phyloP scores from a whole-genome alignment of 306 rosid species.

The Parietaria judaica region DNA sequence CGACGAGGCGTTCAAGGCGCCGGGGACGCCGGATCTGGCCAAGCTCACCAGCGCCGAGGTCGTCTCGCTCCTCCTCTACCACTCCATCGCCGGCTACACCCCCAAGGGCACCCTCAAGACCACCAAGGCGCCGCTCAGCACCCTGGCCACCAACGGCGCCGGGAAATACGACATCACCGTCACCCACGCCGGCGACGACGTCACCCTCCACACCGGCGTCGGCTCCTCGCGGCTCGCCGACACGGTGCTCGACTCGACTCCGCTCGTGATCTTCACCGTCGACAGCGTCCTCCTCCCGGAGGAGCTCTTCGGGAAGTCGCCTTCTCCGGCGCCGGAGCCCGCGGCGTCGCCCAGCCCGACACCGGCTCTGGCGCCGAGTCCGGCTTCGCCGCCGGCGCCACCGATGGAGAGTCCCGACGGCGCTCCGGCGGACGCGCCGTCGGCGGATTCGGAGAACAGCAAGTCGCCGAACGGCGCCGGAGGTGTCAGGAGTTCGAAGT shows the following conservation, averaged over 20 bases:
- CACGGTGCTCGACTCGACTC: constrained; percentile 66
- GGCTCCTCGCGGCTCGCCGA: constrained; percentile 63
- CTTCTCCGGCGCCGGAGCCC: constrained; percentile 58
- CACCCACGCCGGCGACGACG: constrained; percentile 49
- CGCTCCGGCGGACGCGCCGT: constrained; percentile 50
- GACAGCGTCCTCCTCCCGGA: constrained; percentile 63
- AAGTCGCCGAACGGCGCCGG: constrained; percentile 25
- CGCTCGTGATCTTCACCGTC: constrained; percentile 53
- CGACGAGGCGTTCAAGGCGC: constrained; percentile 82
- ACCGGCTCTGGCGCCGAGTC: constrained; percentile 36
- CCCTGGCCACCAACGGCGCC: constrained; percentile 70
- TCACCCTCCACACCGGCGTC: constrained; percentile 81
- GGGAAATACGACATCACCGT: constrained; percentile 54
- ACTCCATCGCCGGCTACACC: constrained; percentile 49
- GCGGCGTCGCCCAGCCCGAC: constrained; percentile 40
- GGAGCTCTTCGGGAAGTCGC: constrained; percentile 60
- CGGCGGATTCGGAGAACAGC: constrained; percentile 37
- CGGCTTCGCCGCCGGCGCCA: constrained; percentile 74
- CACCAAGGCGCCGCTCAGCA: constrained; percentile 39
- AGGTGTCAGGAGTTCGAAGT: constrained; percentile 28
- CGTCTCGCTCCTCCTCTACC: constrained; percentile 65
- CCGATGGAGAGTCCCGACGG: constrained; percentile 34
- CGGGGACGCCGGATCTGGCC: constrained; percentile 64
- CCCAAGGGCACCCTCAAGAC: constrained; percentile 70
- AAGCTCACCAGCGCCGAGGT: constrained; percentile 77